Percentiles rank a stretch among this genome's conserved stretches.
These are phyloP conservation scores for Colletotrichum chrysophilum DNA, from an alignment of 2,329 filamentous ascomycete genomes.

Conservation along the genomic window DNA sequence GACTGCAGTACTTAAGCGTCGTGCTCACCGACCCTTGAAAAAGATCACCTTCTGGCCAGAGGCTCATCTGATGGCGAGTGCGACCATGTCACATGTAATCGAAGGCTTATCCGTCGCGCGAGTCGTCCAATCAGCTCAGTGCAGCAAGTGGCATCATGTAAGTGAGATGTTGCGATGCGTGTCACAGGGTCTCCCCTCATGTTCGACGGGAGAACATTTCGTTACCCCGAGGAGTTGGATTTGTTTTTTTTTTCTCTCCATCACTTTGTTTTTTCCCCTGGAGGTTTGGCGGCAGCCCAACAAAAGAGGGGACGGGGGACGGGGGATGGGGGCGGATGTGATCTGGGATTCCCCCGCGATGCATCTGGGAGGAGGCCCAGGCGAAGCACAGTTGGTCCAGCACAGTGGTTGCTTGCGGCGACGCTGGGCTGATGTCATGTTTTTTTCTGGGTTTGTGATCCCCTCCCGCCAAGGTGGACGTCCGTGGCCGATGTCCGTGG, in stretches of 20 bases:
- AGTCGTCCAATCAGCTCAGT: neutral
- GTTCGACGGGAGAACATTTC: neutral
- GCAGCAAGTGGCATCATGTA: neutral
- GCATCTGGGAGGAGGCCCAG: neutral
- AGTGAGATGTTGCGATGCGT: neutral
- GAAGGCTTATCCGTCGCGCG: neutral
- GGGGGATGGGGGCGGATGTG: neutral
- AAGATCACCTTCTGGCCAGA: neutral
- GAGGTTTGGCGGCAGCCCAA: neutral
- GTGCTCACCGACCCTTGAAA: neutral
- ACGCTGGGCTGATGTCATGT: slow-evolving; percentile 13
- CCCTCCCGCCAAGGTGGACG: neutral
- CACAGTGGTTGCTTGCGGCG: neutral
- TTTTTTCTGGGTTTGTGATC: neutral
- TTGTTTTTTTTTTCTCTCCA: neutral
- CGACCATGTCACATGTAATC: neutral
- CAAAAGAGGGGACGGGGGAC: slow-evolving; percentile 1
- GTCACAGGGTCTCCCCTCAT: neutral
- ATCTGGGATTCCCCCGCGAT: slow-evolving; percentile 5
- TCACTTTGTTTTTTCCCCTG: neutral
- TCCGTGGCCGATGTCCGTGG: neutral
- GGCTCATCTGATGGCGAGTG: neutral
- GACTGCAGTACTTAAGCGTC: neutral
- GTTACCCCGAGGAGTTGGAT: neutral
- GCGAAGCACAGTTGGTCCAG: neutral